These are phyloP conservation scores for Beauveria pseudobassiana DNA, from an alignment of 2,329 filamentous ascomycete genomes.

Conservation along the genomic window DNA sequence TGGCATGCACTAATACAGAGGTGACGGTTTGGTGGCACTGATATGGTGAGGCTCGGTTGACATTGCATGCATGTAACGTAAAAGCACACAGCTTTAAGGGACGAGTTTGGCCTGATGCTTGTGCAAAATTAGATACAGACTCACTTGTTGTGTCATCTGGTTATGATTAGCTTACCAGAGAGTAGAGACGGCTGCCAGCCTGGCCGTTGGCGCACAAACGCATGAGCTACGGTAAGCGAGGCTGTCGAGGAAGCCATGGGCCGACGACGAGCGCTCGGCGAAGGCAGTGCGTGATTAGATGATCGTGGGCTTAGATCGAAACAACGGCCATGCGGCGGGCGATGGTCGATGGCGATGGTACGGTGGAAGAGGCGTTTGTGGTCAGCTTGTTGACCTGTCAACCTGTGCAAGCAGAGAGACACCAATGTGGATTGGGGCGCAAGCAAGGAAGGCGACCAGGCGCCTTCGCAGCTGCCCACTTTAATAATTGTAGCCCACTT, in stretches of 20 bases:
- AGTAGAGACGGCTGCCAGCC: neutral
- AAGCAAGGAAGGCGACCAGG: neutral
- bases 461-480: neutral
- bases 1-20: neutral
- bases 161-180: neutral
- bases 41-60: neutral
- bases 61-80: slow-evolving; percentile 1
- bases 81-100: neutral
- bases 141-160: neutral
- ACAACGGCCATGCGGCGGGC: neutral
- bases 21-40: neutral
- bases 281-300: neutral
- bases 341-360: neutral
- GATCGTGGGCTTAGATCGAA: neutral
- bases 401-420: too few relatives aligned
- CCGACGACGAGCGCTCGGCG: neutral
- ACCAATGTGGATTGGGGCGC: too few relatives aligned
- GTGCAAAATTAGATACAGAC: neutral
- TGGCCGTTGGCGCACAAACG: neutral
- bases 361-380: neutral
- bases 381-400: neutral
- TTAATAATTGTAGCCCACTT: too few relatives aligned
- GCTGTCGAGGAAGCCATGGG: neutral
- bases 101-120: neutral
- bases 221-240: neutral